Percentiles rank a stretch among this genome's conserved stretches.
Conservation (phyloP, 495 filamentous ascomycete species). For the Aspergillus sparsus region DNA sequence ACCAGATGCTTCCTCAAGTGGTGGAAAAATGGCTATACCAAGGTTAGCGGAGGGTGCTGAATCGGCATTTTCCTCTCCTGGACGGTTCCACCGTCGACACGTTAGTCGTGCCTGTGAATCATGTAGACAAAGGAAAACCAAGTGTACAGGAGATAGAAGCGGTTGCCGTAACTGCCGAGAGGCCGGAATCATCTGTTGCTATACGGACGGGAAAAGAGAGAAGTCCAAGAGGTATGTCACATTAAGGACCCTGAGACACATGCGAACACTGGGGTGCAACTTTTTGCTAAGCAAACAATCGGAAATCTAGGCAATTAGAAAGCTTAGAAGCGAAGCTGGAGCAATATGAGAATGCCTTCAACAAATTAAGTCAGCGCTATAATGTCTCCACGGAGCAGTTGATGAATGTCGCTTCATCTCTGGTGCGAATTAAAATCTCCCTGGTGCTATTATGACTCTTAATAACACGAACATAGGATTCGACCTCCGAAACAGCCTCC, state of each 20-base stretch:
- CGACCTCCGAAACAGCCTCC: not conserved
- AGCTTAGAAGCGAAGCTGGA: conserved; percentile 51
- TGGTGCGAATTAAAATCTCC: conserved; percentile 28
- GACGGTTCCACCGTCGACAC: conserved; percentile 44
- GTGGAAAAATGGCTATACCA: conserved; percentile 46
- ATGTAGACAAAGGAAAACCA: conserved; percentile 56
- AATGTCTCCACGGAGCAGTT: conserved; percentile 44
- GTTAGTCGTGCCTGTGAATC: conserved; percentile 51
- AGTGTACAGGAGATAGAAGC: conserved; percentile 58
- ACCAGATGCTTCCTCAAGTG: conserved; percentile 22
- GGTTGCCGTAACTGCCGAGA: conserved; percentile 57
- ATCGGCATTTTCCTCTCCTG: conserved; percentile 38
- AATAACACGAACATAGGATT: conserved; percentile 29
- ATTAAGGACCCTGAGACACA: not conserved
- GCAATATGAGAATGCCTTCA: conserved; percentile 49
- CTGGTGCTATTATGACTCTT: not conserved
- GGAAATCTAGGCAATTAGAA: conserved; percentile 43
- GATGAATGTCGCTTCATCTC: conserved; percentile 37
- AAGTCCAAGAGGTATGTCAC: conserved; percentile 51
- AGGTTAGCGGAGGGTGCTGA: conserved; percentile 44
- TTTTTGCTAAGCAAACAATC: no score
- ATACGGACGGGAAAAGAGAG: conserved; percentile 60
- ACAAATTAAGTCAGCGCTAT: conserved; percentile 39
- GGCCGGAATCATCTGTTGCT: conserved; percentile 52
- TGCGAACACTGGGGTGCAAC: no score